A percentile compares a stretch with the other conserved stretches of the same genome.
phyloP scores from a whole-genome alignment of 371 early-diverging fungal species.

The Mucor piriformis region DNA sequence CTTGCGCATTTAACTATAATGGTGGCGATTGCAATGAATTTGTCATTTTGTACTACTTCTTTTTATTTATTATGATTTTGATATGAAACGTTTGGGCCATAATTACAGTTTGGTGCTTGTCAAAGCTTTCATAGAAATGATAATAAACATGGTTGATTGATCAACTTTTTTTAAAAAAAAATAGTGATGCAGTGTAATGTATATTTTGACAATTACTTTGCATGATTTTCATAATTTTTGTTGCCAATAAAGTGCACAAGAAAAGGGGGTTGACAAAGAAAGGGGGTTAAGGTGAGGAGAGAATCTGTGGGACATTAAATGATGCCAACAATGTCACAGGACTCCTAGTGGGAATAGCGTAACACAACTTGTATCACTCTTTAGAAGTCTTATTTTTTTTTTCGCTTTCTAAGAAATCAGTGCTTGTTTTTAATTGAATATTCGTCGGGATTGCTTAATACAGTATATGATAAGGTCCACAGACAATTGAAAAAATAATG shows the following conservation, averaged over 20 bases:
- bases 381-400: neutral
- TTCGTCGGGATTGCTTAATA: neutral
- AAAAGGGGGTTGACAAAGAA: neutral
- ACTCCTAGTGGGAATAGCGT: neutral
- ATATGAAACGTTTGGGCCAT: neutral
- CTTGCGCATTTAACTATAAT: neutral
- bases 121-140: neutral
- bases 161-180: neutral
- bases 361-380: conserved; percentile 1
- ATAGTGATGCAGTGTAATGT: neutral
- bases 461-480: neutral
- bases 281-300: neutral
- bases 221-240: neutral
- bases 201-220: conserved; percentile 1
- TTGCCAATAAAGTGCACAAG: neutral
- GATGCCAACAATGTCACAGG: conserved; percentile 1
- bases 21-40: neutral
- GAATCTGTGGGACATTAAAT: neutral
- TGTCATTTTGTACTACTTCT: neutral
- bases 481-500: neutral
- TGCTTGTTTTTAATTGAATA: neutral
- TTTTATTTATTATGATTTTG: neutral
- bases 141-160: neutral
- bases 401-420: neutral
- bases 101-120: neutral